Evolutionary conservation across 1,284 basidiomycete species (phyloP).

Genomic region (Melampsora americana): DNA sequence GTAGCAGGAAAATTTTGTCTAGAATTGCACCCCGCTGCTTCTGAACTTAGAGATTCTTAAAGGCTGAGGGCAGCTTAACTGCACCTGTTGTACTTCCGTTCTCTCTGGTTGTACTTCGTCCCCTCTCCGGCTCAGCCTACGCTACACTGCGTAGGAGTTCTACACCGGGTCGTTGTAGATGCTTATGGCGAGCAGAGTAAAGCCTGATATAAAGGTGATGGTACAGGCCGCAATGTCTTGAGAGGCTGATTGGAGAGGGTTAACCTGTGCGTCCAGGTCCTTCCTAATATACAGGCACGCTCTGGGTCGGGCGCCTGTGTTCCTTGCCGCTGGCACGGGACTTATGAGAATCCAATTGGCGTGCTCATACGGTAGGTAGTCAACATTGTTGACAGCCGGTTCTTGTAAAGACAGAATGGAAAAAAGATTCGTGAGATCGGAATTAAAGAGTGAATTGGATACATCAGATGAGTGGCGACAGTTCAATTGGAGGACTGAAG

Average conservation of each 20-base stretch:
- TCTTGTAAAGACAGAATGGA: conserved; percentile 3
- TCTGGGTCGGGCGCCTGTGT: neutral
- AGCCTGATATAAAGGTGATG: neutral
- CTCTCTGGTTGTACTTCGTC: too few relatives aligned
- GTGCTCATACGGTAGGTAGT: neutral
- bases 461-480: too few relatives aligned
- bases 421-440: neutral
- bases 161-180: conserved; percentile 1
- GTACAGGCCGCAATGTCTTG: neutral
- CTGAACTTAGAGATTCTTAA: too few relatives aligned
- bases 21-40: too few relatives aligned
- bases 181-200: neutral
- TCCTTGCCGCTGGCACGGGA: neutral
- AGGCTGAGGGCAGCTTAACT: too few relatives aligned
- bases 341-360: neutral
- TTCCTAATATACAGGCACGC: too few relatives aligned
- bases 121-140: too few relatives aligned
- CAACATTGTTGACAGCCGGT: neutral
- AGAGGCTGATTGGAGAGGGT: neutral
- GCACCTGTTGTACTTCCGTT: too few relatives aligned
- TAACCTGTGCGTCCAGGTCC: neutral
- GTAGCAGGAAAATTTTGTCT: too few relatives aligned
- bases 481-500: too few relatives aligned
- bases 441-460: too few relatives aligned
- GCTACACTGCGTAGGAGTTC: too few relatives aligned